A percentile compares a stretch with the other conserved stretches of the same genome.
Conservation (phyloP, 345 rosid species). For the Linum usitatissimum region DNA sequence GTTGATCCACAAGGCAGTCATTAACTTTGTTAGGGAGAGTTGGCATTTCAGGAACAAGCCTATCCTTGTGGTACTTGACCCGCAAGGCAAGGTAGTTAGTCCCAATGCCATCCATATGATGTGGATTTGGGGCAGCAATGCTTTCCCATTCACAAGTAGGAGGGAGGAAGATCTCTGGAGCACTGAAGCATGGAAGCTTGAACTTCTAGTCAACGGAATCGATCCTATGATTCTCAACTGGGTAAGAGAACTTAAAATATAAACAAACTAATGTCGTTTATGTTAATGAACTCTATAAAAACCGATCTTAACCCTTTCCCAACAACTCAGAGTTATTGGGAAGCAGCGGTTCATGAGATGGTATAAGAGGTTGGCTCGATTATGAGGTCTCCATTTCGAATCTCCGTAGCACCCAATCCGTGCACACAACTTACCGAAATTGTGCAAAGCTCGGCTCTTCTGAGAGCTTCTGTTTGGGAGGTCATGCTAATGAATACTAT, state of each 20-base stretch:
- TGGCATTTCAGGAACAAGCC: conserved; percentile 8
- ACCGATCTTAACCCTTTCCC: too few species aligned
- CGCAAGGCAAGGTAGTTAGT: conserved; percentile 3
- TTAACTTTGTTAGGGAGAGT: neutral
- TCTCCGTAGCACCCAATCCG: too few species aligned
- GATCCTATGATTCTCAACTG: conserved; percentile 3
- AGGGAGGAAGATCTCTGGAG: conserved; percentile 1
- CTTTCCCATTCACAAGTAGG: neutral
- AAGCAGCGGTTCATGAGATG: too few species aligned
- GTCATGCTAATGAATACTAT: neutral
- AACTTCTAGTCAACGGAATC: neutral
- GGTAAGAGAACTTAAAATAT: neutral
- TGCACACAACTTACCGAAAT: too few species aligned
- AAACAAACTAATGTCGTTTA: too few species aligned
- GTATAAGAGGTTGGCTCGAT: too few species aligned
- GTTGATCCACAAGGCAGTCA: neutral
- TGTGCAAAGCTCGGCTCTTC: too few species aligned
- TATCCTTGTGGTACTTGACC: conserved; percentile 3
- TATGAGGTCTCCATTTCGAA: too few species aligned
- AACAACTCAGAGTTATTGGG: too few species aligned
- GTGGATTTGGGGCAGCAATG: conserved; percentile 5
- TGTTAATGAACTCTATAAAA: neutral
- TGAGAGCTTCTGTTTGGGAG: too few species aligned
- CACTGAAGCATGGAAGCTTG: neutral
- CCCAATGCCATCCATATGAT: conserved; percentile 4